A percentile compares a stretch with the other conserved stretches of the same genome.
These are phyloP conservation scores for Agrostemma githago DNA, from an alignment of 148 eudicot genomes.

Conservation along the genomic window DNA sequence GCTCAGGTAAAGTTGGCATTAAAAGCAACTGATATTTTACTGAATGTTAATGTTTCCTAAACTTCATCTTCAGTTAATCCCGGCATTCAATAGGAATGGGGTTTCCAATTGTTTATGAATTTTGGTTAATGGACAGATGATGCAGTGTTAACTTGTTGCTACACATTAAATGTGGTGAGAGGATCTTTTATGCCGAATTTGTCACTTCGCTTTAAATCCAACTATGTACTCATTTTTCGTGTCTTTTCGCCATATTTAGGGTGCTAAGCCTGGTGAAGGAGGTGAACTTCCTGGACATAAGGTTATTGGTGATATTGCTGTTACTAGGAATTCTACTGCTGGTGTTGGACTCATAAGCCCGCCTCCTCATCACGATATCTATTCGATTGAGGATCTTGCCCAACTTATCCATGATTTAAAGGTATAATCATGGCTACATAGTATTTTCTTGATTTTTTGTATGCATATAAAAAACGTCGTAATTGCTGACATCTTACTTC, in stretches of 20 bases:
- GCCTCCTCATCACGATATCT: conserved; percentile 99
- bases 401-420: conserved; percentile 94
- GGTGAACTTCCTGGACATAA: conserved; percentile 99
- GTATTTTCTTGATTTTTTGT: background rate
- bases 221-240: conserved; percentile 11
- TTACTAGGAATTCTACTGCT: conserved; percentile 93
- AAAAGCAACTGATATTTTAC: background rate
- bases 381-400: conserved; percentile 97
- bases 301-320: conserved; percentile 95
- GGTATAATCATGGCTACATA: conserved; percentile 36
- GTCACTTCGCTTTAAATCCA: conserved; percentile 7
- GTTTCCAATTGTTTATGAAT: conserved; percentile 68
- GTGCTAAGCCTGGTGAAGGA: conserved; percentile 99
- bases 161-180: conserved; percentile 72
- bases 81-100: conserved; percentile 47
- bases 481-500: conserved; percentile 15
- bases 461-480: background rate
- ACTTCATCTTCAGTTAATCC: conserved; percentile 28
- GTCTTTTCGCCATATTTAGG: conserved; percentile 36
- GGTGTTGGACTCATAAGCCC: conserved; percentile 99
- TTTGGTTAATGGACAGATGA: conserved; percentile 75
- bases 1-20: conserved; percentile 70
- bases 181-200: conserved; percentile 31
- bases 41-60: background rate
- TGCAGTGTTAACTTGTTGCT: conserved; percentile 58